Percentiles rank a stretch among this genome's conserved stretches.
phyloP scores from a whole-genome alignment of 2,329 filamentous ascomycete species.

The Colletotrichum liaoningense region DNA sequence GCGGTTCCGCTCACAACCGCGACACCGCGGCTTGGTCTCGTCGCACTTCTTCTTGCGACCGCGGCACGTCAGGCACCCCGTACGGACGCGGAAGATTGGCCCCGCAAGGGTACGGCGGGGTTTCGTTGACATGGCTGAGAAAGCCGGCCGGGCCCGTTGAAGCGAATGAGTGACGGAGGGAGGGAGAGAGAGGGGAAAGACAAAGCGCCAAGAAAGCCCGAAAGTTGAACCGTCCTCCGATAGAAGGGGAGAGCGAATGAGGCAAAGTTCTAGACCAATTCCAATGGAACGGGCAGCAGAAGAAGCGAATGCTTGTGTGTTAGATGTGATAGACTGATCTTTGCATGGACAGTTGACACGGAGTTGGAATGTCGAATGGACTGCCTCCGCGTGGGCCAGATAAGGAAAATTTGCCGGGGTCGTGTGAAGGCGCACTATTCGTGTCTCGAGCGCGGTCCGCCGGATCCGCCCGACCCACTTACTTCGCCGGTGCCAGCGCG shows the following conservation, averaged over 20 bases:
- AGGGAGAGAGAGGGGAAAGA: neutral
- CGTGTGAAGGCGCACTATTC: neutral
- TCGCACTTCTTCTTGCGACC: slow-evolving; percentile 61
- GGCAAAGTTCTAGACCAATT: neutral
- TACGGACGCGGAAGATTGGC: slow-evolving; percentile 36
- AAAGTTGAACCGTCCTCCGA: neutral
- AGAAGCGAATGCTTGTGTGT: neutral
- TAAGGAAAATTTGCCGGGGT: slow-evolving; percentile 28
- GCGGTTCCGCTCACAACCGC: slow-evolving; percentile 47
- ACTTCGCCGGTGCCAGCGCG: slow-evolving; percentile 7
- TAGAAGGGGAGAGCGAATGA: neutral
- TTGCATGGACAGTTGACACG: neutral
- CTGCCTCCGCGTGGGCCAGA: slow-evolving; percentile 16
- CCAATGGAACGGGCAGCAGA: neutral
- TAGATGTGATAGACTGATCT: neutral
- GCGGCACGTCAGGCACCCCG: slow-evolving; percentile 58
- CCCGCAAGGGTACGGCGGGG: slow-evolving; percentile 29
- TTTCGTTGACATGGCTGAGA: slow-evolving; percentile 13
- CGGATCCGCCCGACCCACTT: slow-evolving; percentile 19
- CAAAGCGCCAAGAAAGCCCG: neutral
- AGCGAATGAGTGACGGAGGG: neutral
- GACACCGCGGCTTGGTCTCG: slow-evolving; percentile 55
- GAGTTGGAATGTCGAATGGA: slow-evolving; percentile 3
- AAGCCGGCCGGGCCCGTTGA: neutral
- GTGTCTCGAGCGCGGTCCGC: slow-evolving; percentile 26